Evolutionary conservation across 2,329 filamentous ascomycete genomes (phyloP), one percentile per base, ranked within the genome.

Genomic region (Apiospora rasikravindrae): DNA sequence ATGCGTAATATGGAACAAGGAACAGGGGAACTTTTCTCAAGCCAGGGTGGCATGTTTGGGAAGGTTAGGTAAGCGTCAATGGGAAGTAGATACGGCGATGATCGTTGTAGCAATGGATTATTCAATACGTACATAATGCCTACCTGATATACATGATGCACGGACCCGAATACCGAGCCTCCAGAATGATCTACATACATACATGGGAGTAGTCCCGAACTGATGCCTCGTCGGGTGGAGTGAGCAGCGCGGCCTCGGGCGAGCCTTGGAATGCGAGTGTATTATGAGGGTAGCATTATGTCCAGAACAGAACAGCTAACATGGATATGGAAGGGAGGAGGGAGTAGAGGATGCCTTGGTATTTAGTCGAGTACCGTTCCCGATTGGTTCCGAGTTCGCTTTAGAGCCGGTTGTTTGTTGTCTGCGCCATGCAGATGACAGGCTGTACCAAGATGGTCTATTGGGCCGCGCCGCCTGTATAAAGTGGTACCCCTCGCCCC

Each of bases 391-490:
- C 33, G 57, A 33, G 57, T 22, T 24, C 33, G 40, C 22, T 64
- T 37, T 61, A 37, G 29, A 19, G 14, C 29, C 29, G 5, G 29
- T 37, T 61, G 53, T 61, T 57, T 57, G 51, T 33, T 33, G 53
- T n/a, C 53, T 40, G 57, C 57, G 57, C 29, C 53, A 19, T 64
- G 57, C 57, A 64, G 57, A n/a, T 64, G 57, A 64, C 57, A 40
- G 57, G 57, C 33, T 64, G 29, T 40, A 40, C 57, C 33, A 33
- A 64, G 37, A 22, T 22, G 57, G 8, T 64, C 33, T 22, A 64
- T 64, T 64, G 57, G 57, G 57, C 10, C 4, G 57, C 49, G n/a
- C 57, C 22, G 33, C 57, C 33, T 61, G 53, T 40, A 64, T 64
- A 64, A 64, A 64, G 57, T 64, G 57, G 57, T 22, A 16, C 51